Conservation (phyloP, 805 yeast genomes). For the Saturnispora mendoncae region DNA sequence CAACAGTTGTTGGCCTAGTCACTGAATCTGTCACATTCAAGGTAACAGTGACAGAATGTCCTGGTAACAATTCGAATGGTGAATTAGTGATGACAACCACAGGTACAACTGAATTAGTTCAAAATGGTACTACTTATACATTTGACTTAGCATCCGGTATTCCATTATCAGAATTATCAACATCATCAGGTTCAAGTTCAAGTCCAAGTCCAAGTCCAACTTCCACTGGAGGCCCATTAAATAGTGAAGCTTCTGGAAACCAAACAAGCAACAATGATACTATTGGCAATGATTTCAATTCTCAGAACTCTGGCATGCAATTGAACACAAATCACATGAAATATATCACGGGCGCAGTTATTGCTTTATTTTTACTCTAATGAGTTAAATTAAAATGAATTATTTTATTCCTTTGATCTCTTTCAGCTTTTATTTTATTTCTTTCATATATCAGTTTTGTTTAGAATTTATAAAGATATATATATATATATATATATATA, state of each 20-base stretch:
- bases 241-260: too few species aligned
- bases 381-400: too few species aligned
- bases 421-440: not conserved
- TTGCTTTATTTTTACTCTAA: not conserved
- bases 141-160: not conserved
- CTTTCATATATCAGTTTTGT: too few species aligned
- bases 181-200: not conserved
- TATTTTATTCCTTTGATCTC: not conserved
- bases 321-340: not conserved
- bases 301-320: not conserved
- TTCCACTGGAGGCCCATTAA: too few species aligned
- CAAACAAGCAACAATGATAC: not conserved
- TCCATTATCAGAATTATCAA: not conserved
- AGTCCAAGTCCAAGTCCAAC: too few species aligned
- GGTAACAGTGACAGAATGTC: not conserved
- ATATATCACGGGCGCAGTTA: not conserved
- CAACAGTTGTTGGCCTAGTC: constrained; percentile 3
- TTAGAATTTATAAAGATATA: too few species aligned
- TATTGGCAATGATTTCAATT: not conserved
- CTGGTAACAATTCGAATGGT: not conserved
- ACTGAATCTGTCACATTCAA: not conserved
- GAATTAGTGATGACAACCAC: not conserved
- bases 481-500: too few species aligned
- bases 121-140: constrained; percentile 1
- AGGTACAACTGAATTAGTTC: constrained; percentile 4